Evolutionary conservation across 345 rosid species (phyloP).

Genomic region (Populus tremula): DNA sequence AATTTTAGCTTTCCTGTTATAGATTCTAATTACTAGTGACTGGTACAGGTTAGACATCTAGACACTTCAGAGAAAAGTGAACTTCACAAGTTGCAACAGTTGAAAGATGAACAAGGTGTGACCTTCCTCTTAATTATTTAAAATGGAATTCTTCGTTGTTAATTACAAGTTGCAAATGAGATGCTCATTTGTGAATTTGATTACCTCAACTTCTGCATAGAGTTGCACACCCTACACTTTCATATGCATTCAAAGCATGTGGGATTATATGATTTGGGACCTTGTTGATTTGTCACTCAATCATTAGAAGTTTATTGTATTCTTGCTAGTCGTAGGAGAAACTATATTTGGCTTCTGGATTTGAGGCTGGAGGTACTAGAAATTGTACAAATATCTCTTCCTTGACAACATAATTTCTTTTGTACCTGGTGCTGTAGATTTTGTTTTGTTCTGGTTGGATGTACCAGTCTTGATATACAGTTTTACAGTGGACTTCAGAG

Average conservation of each 20-base stretch:
- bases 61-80: slow-evolving; percentile 99
- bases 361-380: background rate
- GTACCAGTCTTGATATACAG: background rate
- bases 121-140: background rate
- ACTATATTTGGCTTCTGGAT: background rate
- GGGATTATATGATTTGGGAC: background rate
- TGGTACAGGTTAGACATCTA: slow-evolving; percentile 85
- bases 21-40: slow-evolving; percentile 11
- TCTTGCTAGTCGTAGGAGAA: background rate
- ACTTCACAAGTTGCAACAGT: slow-evolving; percentile 93
- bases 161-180: background rate
- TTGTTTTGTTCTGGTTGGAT: slow-evolving; percentile 3
- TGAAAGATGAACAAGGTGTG: slow-evolving; percentile 99
- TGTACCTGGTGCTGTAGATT: background rate
- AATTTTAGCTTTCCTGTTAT: background rate
- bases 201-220: background rate
- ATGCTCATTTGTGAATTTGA: background rate
- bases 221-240: background rate
- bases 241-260: background rate
- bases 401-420: background rate
- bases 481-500: background rate
- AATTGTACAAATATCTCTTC: background rate
- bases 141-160: background rate
- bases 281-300: background rate
- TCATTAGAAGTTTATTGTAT: background rate